Evolutionary conservation across 2,329 filamentous ascomycete species (phyloP).

Genomic region (Colletotrichum agaves): DNA sequence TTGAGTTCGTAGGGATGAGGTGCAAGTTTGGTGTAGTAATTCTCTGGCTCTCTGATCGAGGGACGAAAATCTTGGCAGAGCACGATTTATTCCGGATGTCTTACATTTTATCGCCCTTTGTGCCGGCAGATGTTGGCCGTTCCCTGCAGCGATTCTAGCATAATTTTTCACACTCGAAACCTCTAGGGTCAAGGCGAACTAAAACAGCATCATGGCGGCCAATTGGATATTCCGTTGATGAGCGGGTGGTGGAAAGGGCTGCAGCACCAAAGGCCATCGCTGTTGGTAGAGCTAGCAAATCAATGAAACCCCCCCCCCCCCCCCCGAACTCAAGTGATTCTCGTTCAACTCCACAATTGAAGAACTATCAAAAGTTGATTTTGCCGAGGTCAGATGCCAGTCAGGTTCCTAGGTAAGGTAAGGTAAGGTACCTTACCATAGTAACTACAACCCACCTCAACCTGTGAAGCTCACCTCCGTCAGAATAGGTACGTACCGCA

Average conservation of each 20-base stretch:
- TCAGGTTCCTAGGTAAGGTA: too few relatives aligned
- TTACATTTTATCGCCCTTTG: conserved; percentile 23
- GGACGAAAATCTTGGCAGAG: conserved; percentile 28
- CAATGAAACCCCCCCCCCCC: neutral
- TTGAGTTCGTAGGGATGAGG: neutral
- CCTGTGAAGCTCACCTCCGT: neutral
- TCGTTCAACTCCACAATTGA: neutral
- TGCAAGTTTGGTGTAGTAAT: conserved; percentile 8
- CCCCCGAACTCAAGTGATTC: neutral
- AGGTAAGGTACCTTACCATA: too few relatives aligned
- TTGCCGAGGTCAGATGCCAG: too few relatives aligned
- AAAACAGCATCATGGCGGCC: conserved; percentile 7
- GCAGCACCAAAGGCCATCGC: neutral
- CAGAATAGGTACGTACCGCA: conserved; percentile 28
- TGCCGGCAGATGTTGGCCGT: conserved; percentile 13
- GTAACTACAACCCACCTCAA: too few relatives aligned
- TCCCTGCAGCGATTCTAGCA: conserved; percentile 17
- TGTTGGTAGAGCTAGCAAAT: neutral
- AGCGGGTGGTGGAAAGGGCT: neutral
- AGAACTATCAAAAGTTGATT: too few relatives aligned
- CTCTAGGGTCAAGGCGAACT: neutral
- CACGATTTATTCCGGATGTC: conserved; percentile 28
- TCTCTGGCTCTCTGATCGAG: conserved; percentile 15
- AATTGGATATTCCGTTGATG: neutral
- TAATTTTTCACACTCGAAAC: neutral